Conservation (phyloP, 2,329 filamentous ascomycete species). For the Aspergillus texensis region DNA sequence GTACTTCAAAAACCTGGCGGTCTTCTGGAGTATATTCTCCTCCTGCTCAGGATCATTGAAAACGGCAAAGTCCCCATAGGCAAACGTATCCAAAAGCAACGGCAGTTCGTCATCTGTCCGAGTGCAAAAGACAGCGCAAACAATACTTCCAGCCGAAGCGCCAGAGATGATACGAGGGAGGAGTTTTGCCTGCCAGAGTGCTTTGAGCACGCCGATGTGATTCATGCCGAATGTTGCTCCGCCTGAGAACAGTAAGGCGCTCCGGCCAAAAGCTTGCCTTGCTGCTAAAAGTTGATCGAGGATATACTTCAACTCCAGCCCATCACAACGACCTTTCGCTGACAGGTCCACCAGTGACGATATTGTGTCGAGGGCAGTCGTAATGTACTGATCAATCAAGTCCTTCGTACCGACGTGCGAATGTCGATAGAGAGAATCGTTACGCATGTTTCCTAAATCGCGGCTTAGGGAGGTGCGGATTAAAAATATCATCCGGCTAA, state of each 20-base stretch:
- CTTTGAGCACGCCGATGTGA: constrained; percentile 84
- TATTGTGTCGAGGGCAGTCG: constrained; percentile 75
- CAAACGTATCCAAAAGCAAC: constrained; percentile 68
- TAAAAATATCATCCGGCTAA: constrained; percentile 75
- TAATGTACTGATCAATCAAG: constrained; percentile 84
- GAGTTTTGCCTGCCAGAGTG: constrained; percentile 72
- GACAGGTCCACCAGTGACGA: constrained; percentile 67
- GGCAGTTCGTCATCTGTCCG: constrained; percentile 79
- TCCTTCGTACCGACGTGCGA: constrained; percentile 84
- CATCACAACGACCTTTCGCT: constrained; percentile 54
- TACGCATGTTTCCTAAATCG: constrained; percentile 83
- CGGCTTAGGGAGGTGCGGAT: constrained; percentile 79
- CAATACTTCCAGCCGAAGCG: constrained; percentile 84
- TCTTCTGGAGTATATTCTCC: constrained; percentile 68
- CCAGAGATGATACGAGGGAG: constrained; percentile 86
- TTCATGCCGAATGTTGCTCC: constrained; percentile 91
- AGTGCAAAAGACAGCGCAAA: constrained; percentile 77
- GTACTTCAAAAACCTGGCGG: constrained; percentile 75
- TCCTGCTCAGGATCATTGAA: constrained; percentile 67
- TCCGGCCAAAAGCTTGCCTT: constrained; percentile 81
- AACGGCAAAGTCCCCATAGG: constrained; percentile 77
- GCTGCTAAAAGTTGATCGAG: constrained; percentile 72
- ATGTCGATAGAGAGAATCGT: constrained; percentile 78
- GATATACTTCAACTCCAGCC: constrained; percentile 60
- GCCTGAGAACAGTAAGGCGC: constrained; percentile 78